These are phyloP conservation scores for Cordyceps tenuipes DNA, from an alignment of 2,329 filamentous ascomycete species.

Conservation along the genomic window DNA sequence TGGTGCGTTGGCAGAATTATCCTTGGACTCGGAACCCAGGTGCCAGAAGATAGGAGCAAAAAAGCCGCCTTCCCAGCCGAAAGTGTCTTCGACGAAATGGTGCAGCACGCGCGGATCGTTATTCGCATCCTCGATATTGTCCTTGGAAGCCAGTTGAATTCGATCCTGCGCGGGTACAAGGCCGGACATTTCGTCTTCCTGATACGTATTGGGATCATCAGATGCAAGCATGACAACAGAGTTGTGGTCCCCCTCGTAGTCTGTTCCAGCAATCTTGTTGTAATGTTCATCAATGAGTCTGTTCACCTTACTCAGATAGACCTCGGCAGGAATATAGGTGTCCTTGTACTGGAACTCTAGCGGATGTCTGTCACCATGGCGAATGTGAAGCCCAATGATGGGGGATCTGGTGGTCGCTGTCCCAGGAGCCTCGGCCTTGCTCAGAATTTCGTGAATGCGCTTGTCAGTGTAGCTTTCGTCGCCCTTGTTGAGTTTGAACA, in stretches of 20 bases:
- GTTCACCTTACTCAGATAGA: constrained; percentile 54
- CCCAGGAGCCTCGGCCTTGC: constrained; percentile 34
- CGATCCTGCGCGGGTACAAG: constrained; percentile 61
- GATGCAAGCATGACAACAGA: constrained; percentile 61
- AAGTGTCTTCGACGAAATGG: constrained; percentile 64
- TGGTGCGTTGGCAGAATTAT: constrained; percentile 29
- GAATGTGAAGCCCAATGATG: constrained; percentile 65
- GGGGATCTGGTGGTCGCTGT: constrained; percentile 29
- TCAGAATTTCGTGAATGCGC: constrained; percentile 49
- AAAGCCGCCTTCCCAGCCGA: constrained; percentile 86
- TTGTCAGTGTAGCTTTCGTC: constrained; percentile 57
- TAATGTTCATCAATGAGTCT: constrained; percentile 44
- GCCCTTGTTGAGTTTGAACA: constrained; percentile 60
- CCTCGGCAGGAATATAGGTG: constrained; percentile 67
- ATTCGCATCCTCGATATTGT: constrained; percentile 32
- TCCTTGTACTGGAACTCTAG: constrained; percentile 67
- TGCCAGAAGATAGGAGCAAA: constrained; percentile 76
- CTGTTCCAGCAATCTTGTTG: constrained; percentile 32
- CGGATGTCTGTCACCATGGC: constrained; percentile 71
- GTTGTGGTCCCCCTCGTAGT: constrained; percentile 24
- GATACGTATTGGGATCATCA: constrained; percentile 71
- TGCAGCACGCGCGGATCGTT: constrained; percentile 44
- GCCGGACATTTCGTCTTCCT: constrained; percentile 51
- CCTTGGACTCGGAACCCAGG: constrained; percentile 46
- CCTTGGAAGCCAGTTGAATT: constrained; percentile 66